These are phyloP conservation scores for Ajuga reptans DNA, from an alignment of 305 asterid genomes.

Conservation along the genomic window DNA sequence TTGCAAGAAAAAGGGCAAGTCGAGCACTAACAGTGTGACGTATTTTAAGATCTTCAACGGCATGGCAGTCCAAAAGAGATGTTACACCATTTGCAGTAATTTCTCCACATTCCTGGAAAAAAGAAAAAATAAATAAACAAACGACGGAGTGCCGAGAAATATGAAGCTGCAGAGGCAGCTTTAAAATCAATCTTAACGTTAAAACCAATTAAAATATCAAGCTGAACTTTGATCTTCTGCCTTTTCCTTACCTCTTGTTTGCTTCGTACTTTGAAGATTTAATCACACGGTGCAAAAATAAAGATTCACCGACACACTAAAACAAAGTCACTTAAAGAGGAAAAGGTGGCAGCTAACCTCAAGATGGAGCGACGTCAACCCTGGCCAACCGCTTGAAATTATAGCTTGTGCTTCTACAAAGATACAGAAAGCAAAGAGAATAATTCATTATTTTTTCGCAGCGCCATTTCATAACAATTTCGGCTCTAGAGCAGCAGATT, in stretches of 20 bases:
- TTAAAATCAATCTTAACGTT: background rate
- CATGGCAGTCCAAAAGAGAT: constrained; percentile 61
- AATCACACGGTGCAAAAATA: background rate
- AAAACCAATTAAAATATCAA: no score
- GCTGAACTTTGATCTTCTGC: background rate
- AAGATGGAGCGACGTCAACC: constrained; percentile 60
- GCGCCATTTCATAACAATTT: background rate
- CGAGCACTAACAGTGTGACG: constrained; percentile 59
- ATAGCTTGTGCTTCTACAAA: constrained; percentile 61
- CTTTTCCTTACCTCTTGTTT: background rate
- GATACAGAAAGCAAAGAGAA: constrained; percentile 17
- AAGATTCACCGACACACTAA: background rate
- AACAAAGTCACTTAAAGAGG: constrained; percentile 14
- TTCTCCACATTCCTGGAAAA: constrained; percentile 73
- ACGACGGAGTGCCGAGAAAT: constrained; percentile 11
- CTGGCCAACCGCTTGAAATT: constrained; percentile 86
- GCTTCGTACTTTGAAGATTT: constrained; percentile 8
- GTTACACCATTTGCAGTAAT: constrained; percentile 50
- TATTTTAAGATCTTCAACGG: constrained; percentile 70
- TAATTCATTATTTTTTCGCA: background rate
- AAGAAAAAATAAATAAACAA: no score
- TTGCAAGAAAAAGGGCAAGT: constrained; percentile 2
- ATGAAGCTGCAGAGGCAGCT: constrained; percentile 2
- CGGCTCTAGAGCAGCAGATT: constrained; percentile 8
- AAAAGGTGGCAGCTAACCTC: constrained; percentile 52